These are phyloP conservation scores for Suillus weaverae DNA, from an alignment of 768 basidiomycete genomes.

Conservation along the genomic window DNA sequence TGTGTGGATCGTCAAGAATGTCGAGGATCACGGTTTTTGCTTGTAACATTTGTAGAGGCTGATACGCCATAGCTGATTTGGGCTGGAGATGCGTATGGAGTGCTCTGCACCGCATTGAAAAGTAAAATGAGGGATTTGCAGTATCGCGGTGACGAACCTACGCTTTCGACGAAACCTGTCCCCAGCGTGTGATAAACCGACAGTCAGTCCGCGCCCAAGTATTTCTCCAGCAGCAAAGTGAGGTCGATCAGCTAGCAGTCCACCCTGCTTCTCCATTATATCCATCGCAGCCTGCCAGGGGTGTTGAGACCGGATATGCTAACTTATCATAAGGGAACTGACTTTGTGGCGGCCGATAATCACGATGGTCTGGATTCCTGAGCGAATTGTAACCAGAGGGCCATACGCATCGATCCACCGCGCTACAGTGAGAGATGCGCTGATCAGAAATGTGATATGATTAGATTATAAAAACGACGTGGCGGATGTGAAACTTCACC, in stretches of 20 bases:
- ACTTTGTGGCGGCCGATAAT: background rate
- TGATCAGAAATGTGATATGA: background rate
- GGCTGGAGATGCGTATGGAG: background rate
- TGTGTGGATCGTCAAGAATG: background rate
- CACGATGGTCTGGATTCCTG: background rate
- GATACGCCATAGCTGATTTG: background rate
- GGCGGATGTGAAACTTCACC: background rate
- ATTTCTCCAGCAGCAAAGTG: background rate
- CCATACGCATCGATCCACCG: background rate
- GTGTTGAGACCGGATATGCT: background rate
- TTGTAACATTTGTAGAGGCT: background rate
- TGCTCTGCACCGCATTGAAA: background rate
- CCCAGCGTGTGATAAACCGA: background rate
- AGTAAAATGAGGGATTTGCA: background rate
- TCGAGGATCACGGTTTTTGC: constrained; percentile 6
- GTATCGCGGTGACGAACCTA: background rate
- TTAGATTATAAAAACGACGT: background rate
- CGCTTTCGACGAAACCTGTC: background rate
- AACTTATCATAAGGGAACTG: background rate
- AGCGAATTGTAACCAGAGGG: background rate
- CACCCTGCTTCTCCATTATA: background rate
- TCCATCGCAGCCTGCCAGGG: background rate
- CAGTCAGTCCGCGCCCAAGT: background rate
- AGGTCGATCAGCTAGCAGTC: background rate
- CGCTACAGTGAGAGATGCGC: background rate